Evolutionary conservation across 345 rosid species (phyloP).

Genomic region (rapeseed (Brassica napus)): DNA sequence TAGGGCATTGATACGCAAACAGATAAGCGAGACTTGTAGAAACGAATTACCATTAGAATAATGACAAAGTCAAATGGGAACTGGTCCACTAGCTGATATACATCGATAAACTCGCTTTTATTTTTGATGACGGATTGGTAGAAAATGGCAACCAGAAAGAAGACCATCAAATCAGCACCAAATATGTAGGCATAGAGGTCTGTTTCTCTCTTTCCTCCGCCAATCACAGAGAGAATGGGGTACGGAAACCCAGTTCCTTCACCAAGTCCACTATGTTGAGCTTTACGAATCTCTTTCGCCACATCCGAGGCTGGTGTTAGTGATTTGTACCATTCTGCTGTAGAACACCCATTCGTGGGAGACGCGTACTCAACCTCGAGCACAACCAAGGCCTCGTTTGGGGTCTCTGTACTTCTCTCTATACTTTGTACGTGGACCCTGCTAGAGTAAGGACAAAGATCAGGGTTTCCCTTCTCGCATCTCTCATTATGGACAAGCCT

Average conservation of each 20-base stretch:
- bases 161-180: slow-evolving; percentile 87
- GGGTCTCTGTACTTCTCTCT: slow-evolving; percentile 74
- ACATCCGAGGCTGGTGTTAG: slow-evolving; percentile 94
- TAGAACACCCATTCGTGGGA: slow-evolving; percentile 57
- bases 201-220: slow-evolving; percentile 92
- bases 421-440: slow-evolving; percentile 91
- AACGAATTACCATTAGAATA: slow-evolving; percentile 72
- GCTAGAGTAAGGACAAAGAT: slow-evolving; percentile 73
- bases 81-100: slow-evolving; percentile 95
- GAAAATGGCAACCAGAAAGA: slow-evolving; percentile 86
- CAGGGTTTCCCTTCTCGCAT: slow-evolving; percentile 57
- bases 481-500: slow-evolving; percentile 67
- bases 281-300: slow-evolving; percentile 71
- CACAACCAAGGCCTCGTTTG: slow-evolving; percentile 79
- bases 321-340: slow-evolving; percentile 84
- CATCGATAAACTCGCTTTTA: slow-evolving; percentile 89
- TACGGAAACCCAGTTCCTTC: slow-evolving; percentile 71
- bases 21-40: slow-evolving; percentile 17
- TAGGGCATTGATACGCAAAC: slow-evolving; percentile 25
- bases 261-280: slow-evolving; percentile 59
- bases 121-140: slow-evolving; percentile 86
- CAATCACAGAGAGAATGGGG: slow-evolving; percentile 75
- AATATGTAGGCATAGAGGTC: slow-evolving; percentile 94
- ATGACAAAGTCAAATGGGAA: slow-evolving; percentile 85
- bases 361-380: slow-evolving; percentile 92